Evolutionary conservation across 2,329 filamentous ascomycete species (phyloP), one percentile per base, ranked within the genome.

Genomic region (Helicocarpus griseus): DNA sequence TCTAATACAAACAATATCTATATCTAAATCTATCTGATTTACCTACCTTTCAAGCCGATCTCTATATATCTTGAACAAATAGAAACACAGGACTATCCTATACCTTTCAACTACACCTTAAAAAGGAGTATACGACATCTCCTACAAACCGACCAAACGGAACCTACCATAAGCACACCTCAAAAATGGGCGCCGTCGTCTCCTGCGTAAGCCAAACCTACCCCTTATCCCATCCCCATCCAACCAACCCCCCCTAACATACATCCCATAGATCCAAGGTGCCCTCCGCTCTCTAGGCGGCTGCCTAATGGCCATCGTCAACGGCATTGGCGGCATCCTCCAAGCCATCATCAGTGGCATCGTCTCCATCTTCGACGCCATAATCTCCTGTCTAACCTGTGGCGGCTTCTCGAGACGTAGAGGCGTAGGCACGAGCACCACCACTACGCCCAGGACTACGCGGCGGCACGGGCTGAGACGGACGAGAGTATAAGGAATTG

Each of bases 181-280:
- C 62, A 70, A 83, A 69, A 60, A 91, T 93, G 87, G 87, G 87
- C 73, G 86, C 85, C 70, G 83, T 93, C 64, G 76, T 89, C 59
- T 90, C 86, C 67, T 90, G 87, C 67, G 87, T 91, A 87, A 64
- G 86, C 79, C n/a, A 22, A n/a, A 2, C 14, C 19, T 24, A n/a
- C 21, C 21, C 3, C 6, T n/a, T 41, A 41, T 31, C 26, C 33
- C 29, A 40, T 38, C 41, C 41, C n/a, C 33, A 19, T 33, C 21
- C 47, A 21, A 49, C 33, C 24, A 49, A 52, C 33, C 21, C 26
- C 21, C 9, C 11, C 35, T 38, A 53, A 52, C 29, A 24, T 36
- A 35, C 41, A 11, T 22, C 17, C 14, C 51, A 17, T 58, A 85
- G 82, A 75, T 86, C 65, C 60, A 74, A 63, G 73, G 73, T 62